Conservation (phyloP, 306 rosid species). For the Sindora glabra region DNA sequence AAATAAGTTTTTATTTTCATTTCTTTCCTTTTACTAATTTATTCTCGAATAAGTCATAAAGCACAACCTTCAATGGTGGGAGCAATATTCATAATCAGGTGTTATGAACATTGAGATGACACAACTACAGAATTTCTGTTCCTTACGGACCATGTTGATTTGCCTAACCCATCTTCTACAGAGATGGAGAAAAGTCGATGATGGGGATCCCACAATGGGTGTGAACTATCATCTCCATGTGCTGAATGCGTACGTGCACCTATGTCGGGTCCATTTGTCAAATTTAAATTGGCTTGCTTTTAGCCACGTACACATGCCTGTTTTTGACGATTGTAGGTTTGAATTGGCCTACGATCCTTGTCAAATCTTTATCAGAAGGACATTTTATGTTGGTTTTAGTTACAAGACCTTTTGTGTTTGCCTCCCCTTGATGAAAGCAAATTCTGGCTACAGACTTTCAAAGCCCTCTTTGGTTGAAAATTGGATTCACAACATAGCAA, state of each 20-base stretch:
- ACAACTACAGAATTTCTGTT: constrained; percentile 17
- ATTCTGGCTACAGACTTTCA: neutral
- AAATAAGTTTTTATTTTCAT: too few relatives aligned
- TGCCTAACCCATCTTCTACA: constrained; percentile 19
- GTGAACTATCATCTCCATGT: constrained; percentile 23
- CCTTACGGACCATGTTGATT: neutral
- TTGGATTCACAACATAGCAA: too few relatives aligned
- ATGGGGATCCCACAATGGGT: constrained; percentile 34
- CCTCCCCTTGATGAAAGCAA: neutral
- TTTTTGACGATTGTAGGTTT: neutral
- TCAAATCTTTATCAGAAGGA: neutral
- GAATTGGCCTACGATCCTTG: neutral
- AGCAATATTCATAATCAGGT: neutral
- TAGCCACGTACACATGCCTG: neutral
- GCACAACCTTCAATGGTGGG: constrained; percentile 10
- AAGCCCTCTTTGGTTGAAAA: neutral
- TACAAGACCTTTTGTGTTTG: neutral
- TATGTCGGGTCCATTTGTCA: constrained; percentile 6
- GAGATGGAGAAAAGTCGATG: constrained; percentile 15
- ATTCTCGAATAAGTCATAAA: too few relatives aligned
- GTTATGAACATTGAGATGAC: constrained; percentile 28
- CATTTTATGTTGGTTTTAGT: neutral
- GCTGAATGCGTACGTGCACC: neutral
- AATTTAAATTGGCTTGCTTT: neutral
- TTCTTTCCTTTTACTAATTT: too few relatives aligned